Evolutionary conservation across 2,329 filamentous ascomycete genomes (phyloP).

Genomic region (Cladosporium oxysporum): DNA sequence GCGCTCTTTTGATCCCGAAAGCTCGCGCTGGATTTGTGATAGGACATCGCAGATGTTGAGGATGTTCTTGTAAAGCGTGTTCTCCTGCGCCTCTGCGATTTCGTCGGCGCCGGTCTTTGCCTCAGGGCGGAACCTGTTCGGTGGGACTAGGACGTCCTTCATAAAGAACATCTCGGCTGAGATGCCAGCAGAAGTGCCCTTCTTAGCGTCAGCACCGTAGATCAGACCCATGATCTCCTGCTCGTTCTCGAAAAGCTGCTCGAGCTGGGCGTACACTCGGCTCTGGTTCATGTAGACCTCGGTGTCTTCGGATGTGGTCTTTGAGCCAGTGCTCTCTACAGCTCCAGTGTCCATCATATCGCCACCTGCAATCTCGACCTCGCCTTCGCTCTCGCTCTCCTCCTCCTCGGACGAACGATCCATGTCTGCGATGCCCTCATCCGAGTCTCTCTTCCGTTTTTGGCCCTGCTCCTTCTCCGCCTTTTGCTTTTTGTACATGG

Average conservation of each 20-base stretch:
- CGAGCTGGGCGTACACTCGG: constrained; percentile 78
- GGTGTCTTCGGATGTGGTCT: constrained; percentile 43
- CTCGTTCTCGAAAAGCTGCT: constrained; percentile 82
- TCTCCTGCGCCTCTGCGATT: constrained; percentile 86
- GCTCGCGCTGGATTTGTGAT: constrained; percentile 71
- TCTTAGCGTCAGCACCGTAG: constrained; percentile 52
- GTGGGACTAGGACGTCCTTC: constrained; percentile 80
- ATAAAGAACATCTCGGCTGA: constrained; percentile 87
- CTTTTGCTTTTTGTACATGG: constrained; percentile 53
- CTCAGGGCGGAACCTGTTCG: constrained; percentile 88
- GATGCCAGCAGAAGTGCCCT: constrained; percentile 22
- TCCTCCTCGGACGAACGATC: constrained; percentile 49
- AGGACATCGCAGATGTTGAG: constrained; percentile 73
- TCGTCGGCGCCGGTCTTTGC: constrained; percentile 77
- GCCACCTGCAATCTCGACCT: constrained; percentile 46
- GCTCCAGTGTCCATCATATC: constrained; percentile 56
- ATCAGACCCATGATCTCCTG: constrained; percentile 80
- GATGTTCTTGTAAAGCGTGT: constrained; percentile 83
- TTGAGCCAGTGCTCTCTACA: constrained; percentile 37
- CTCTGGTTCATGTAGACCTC: constrained; percentile 80
- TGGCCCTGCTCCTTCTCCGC: constrained; percentile 40
- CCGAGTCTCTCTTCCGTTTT: constrained; percentile 53
- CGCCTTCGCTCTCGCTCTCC: constrained; percentile 33
- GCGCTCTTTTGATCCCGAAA: constrained; percentile 52
- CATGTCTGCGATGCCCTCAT: constrained; percentile 72